Conservation (phyloP, 768 basidiomycete genomes). For the Hygrophoropsis aurantiaca region DNA sequence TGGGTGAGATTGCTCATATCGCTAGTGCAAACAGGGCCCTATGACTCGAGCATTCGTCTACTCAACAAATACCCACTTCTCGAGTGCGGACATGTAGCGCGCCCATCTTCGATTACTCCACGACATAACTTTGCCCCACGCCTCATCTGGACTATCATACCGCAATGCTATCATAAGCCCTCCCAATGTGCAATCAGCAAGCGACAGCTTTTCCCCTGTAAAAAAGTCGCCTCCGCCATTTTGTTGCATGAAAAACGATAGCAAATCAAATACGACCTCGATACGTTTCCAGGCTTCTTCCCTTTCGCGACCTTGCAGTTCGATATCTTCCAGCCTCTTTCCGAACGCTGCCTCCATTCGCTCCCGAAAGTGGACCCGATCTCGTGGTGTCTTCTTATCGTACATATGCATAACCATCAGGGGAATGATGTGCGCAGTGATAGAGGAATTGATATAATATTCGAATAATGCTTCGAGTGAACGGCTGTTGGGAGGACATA, state of each 20-base stretch:
- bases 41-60: background rate
- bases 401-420: conserved; percentile 22
- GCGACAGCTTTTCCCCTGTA: conserved; percentile 17
- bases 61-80: conserved; percentile 15
- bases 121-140: conserved; percentile 19
- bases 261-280: conserved; percentile 13
- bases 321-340: conserved; percentile 9
- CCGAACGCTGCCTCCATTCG: conserved; percentile 12
- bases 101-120: conserved; percentile 31
- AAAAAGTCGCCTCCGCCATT: conserved; percentile 14
- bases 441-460: conserved; percentile 12
- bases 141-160: conserved; percentile 25
- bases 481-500: conserved; percentile 19
- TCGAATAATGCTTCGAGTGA: conserved; percentile 25
- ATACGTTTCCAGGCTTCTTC: conserved; percentile 20
- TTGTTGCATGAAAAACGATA: conserved; percentile 7
- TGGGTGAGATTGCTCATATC: no score
- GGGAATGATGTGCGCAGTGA: conserved; percentile 12
- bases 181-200: conserved; percentile 28
- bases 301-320: conserved; percentile 18
- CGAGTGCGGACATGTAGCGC: conserved; percentile 16
- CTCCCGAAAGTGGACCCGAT: conserved; percentile 14
- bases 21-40: no score
- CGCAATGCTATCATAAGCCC: conserved; percentile 21
- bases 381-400: conserved; percentile 18